Conservation (phyloP, 108 stramenopile genomes). For the Craspedostauros australis region DNA sequence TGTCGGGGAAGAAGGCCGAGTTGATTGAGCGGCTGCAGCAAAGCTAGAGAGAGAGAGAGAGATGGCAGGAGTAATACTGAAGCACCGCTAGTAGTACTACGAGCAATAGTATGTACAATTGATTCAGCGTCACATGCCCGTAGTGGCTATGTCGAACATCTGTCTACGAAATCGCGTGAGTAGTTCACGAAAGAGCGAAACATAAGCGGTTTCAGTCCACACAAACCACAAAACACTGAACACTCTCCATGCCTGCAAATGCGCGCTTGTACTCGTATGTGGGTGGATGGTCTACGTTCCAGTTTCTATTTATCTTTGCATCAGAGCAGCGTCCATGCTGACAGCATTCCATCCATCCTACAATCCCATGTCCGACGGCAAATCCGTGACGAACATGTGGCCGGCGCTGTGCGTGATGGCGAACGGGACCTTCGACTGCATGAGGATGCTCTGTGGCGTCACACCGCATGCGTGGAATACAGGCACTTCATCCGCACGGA, state of each 20-base stretch:
- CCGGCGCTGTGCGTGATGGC: slow-evolving; percentile 87
- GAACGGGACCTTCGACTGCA: slow-evolving; percentile 56
- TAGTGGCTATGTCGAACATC: too few species aligned
- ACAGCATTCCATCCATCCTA: slow-evolving; percentile 11
- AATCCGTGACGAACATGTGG: slow-evolving; percentile 89
- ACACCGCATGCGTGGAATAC: slow-evolving; percentile 94
- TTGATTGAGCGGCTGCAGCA: slow-evolving; percentile 74
- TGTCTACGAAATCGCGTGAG: too few species aligned
- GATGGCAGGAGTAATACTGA: neutral
- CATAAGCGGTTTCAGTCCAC: too few species aligned
- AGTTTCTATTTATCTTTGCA: too few species aligned
- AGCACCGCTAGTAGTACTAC: neutral
- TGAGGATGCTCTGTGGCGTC: slow-evolving; percentile 80
- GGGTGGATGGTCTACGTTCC: too few species aligned
- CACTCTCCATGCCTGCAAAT: too few species aligned
- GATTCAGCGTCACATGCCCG: too few species aligned
- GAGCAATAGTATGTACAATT: too few species aligned
- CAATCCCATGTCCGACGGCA: slow-evolving; percentile 34
- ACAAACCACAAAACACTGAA: too few species aligned
- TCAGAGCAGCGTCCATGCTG: too few species aligned
- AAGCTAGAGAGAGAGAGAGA: neutral
- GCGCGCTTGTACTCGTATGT: too few species aligned
- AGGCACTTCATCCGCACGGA: slow-evolving; percentile 68
- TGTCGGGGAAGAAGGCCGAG: slow-evolving; percentile 81
- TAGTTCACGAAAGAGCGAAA: too few species aligned